phyloP scores from a whole-genome alignment of 495 filamentous ascomycete species.

The Podospora bellae-mahoneyi region DNA sequence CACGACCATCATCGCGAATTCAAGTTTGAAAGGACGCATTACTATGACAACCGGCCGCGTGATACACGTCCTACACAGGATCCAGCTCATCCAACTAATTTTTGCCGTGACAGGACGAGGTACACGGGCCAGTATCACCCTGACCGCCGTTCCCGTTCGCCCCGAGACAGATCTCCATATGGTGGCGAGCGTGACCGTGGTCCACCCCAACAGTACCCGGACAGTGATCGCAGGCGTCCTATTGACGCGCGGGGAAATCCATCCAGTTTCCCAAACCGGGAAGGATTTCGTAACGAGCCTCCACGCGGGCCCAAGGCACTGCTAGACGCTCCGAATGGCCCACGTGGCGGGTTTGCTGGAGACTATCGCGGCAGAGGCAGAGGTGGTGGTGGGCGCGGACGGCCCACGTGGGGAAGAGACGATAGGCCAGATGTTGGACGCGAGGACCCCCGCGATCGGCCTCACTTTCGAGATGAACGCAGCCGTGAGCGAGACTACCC shows the following conservation, averaged over 20 bases:
- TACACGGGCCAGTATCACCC: conserved; percentile 46
- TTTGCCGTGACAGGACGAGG: conserved; percentile 39
- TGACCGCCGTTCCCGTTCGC: conserved; percentile 50
- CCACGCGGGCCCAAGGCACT: conserved; percentile 70
- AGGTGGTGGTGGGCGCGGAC: conserved; percentile 40
- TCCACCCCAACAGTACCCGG: conserved; percentile 40
- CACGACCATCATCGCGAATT: not conserved
- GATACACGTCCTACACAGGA: not conserved
- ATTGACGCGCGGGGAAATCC: conserved; percentile 49
- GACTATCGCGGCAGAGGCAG: conserved; percentile 44
- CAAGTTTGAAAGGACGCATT: not conserved
- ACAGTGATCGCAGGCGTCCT: conserved; percentile 47
- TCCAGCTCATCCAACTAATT: conserved; percentile 21
- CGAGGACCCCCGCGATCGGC: conserved; percentile 54
- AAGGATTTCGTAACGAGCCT: conserved; percentile 52
- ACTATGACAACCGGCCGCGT: not conserved
- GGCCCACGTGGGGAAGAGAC: conserved; percentile 40
- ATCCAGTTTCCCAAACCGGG: conserved; percentile 47
- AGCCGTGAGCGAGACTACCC: conserved; percentile 32
- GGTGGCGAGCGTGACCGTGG: conserved; percentile 44
- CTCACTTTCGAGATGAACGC: conserved; percentile 48
- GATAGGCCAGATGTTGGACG: conserved; percentile 58
- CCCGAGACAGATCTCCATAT: conserved; percentile 56
- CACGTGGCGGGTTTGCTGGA: conserved; percentile 47
- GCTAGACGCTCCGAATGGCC: conserved; percentile 61